Evolutionary conservation across 768 basidiomycete species (phyloP).

Genomic region (Phanerochaete carnosa): DNA sequence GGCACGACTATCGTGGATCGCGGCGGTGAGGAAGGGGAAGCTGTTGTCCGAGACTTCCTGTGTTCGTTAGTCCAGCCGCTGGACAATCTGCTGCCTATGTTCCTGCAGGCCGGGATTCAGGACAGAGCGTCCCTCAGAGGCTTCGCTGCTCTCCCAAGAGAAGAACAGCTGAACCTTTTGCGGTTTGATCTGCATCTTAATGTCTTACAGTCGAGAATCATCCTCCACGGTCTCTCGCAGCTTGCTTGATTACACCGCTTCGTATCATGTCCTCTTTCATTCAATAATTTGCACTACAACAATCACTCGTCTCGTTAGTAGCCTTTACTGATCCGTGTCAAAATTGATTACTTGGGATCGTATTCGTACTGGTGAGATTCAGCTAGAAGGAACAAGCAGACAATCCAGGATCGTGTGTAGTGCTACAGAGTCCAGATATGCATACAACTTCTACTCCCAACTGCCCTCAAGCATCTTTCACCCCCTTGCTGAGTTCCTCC

Average conservation of each 20-base stretch:
- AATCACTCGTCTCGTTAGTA: background rate
- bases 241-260: background rate
- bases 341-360: background rate
- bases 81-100: background rate
- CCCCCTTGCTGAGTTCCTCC: slow-evolving; percentile 12
- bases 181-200: background rate
- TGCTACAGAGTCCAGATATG: background rate
- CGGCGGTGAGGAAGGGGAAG: background rate
- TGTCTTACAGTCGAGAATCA: background rate
- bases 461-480: slow-evolving; percentile 12
- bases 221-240: background rate
- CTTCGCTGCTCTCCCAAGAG: background rate
- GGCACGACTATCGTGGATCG: too few relatives aligned
- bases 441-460: background rate
- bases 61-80: background rate
- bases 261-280: background rate
- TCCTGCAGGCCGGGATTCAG: background rate
- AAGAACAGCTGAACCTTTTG: background rate
- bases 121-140: background rate
- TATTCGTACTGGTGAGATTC: background rate
- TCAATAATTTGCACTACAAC: too few relatives aligned
- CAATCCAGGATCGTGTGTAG: background rate
- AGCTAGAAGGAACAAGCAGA: background rate
- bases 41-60: background rate
- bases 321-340: too few relatives aligned